These are phyloP conservation scores for Pichia ethanolica DNA, from an alignment of 805 yeast genomes.

Conservation along the genomic window DNA sequence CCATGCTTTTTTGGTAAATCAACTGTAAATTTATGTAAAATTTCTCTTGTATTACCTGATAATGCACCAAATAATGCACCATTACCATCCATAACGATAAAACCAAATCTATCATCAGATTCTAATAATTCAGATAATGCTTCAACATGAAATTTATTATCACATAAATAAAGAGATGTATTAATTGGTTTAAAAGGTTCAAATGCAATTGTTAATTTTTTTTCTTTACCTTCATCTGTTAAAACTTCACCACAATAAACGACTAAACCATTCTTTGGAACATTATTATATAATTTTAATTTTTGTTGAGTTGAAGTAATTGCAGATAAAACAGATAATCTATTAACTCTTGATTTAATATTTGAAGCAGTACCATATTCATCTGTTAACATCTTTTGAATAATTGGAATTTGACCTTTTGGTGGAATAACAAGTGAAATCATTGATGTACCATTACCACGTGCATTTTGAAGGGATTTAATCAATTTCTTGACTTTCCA, in stretches of 20 bases:
- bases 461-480: constrained; percentile 79
- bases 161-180: constrained; percentile 93
- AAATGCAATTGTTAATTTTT: constrained; percentile 92
- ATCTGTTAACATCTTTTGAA: constrained; percentile 88
- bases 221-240: constrained; percentile 95
- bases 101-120: constrained; percentile 94
- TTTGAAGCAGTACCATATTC: constrained; percentile 99
- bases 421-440: constrained; percentile 95
- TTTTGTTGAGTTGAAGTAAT: constrained; percentile 98
- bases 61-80: constrained; percentile 94
- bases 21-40: constrained; percentile 90
- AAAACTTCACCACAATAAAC: constrained; percentile 97
- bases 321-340: constrained; percentile 91
- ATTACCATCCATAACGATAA: constrained; percentile 99
- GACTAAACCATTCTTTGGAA: constrained; percentile 93
- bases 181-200: constrained; percentile 99
- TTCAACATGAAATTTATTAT: constrained; percentile 97
- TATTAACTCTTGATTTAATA: constrained; percentile 94
- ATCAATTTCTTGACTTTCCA: constrained; percentile 97
- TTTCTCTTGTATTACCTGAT: constrained; percentile 95
- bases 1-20: constrained; percentile 99
- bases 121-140: constrained; percentile 90
- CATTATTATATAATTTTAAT: constrained; percentile 77
- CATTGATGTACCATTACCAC: constrained; percentile 99
- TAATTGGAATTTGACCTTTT: constrained; percentile 82